A percentile compares a stretch with the other conserved stretches of the same genome.
phyloP scores from a whole-genome alignment of 2,329 filamentous ascomycete species.

The Fusarium sp. region DNA sequence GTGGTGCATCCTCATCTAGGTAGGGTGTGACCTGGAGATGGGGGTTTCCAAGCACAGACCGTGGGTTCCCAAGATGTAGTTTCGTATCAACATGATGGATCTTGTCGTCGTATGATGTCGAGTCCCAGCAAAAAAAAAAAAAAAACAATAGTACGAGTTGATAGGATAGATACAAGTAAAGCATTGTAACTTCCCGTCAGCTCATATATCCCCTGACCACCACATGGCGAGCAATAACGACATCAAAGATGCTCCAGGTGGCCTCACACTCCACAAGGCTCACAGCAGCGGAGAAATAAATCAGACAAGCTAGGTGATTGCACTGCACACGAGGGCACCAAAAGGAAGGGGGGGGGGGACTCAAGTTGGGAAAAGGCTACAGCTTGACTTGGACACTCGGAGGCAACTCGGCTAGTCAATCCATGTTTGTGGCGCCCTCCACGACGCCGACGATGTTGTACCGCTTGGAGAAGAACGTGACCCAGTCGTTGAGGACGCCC shows the following conservation, averaged over 20 bases:
- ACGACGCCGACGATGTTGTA: slow-evolving; percentile 87
- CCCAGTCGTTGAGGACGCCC: slow-evolving; percentile 86
- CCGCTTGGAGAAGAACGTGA: slow-evolving; percentile 93
- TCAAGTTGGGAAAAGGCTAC: slow-evolving; percentile 15
- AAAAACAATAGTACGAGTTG: background rate
- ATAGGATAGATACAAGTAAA: background rate
- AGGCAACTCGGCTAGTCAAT: slow-evolving; percentile 44
- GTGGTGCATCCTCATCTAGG: background rate
- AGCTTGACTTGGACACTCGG: slow-evolving; percentile 35
- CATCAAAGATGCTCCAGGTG: background rate
- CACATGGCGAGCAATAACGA: background rate
- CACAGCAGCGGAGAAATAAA: slow-evolving; percentile 37
- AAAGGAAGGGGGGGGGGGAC: background rate
- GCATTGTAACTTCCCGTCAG: background rate
- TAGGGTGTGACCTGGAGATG: background rate
- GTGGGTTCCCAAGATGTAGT: background rate
- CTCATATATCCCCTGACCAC: background rate
- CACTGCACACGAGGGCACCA: background rate
- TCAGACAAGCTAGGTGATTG: background rate
- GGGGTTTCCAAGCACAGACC: background rate
- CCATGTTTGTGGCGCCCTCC: slow-evolving; percentile 65
- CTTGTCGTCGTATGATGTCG: background rate
- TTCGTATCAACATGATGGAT: background rate
- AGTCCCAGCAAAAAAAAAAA: background rate
- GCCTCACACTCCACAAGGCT: slow-evolving; percentile 7